Conservation (phyloP, 208 protist species). For the Wallacemonas sp. region DNA sequence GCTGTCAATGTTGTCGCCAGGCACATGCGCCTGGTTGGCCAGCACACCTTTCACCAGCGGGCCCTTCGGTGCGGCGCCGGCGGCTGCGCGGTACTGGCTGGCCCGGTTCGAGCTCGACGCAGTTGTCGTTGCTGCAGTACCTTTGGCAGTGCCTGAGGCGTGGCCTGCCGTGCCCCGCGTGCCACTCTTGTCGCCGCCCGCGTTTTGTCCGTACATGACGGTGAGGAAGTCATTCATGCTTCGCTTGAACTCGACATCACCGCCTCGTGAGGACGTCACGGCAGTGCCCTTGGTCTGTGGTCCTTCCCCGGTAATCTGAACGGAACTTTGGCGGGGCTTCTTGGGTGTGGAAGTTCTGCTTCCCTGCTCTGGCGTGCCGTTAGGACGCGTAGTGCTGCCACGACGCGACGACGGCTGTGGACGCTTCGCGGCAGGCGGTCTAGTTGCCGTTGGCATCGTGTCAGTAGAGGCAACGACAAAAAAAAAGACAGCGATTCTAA, state of each 20-base stretch:
- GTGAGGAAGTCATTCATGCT: constrained; percentile 44
- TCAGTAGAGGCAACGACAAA: too few relatives aligned
- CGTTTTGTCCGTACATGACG: constrained; percentile 34
- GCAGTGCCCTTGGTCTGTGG: background rate
- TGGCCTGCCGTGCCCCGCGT: background rate
- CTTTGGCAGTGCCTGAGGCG: background rate
- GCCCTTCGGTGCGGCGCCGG: constrained; percentile 18
- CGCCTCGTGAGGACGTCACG: background rate
- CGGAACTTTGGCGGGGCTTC: constrained; percentile 14
- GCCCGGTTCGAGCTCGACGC: background rate
- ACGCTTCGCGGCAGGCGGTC: background rate
- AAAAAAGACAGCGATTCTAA: too few relatives aligned
- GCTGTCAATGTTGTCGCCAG: constrained; percentile 34
- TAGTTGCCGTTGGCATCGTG: background rate
- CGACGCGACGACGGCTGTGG: background rate
- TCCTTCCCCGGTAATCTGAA: constrained; percentile 23
- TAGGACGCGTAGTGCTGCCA: background rate
- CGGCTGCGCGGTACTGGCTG: background rate
- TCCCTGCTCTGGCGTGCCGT: constrained; percentile 19
- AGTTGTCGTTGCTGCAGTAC: background rate
- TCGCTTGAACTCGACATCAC: constrained; percentile 26
- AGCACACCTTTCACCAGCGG: constrained; percentile 23
- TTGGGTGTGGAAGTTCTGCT: background rate
- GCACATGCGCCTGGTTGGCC: constrained; percentile 2
- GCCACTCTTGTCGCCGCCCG: background rate